phyloP scores from a whole-genome alignment of 495 filamentous ascomycete species.

The Thermothielavioides terrestris region DNA sequence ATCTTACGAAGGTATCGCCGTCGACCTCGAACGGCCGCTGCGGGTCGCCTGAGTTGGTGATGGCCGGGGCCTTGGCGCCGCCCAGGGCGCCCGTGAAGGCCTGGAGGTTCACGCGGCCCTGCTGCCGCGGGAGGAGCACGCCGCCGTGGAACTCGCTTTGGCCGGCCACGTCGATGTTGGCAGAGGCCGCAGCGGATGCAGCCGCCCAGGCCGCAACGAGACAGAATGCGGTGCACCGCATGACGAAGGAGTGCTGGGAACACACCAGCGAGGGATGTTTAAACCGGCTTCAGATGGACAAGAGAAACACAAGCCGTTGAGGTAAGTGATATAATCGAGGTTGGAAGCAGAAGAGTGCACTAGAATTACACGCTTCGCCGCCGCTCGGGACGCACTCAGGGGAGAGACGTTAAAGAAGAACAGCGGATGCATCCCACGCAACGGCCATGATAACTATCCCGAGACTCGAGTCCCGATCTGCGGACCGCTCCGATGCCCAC shows the following conservation, averaged over 20 bases:
- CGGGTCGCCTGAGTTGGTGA: conserved; percentile 29
- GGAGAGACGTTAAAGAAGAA: too few species aligned
- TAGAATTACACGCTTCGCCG: too few species aligned
- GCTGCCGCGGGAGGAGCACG: conserved; percentile 13
- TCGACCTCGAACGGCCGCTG: conserved; percentile 38
- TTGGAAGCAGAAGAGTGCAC: too few species aligned
- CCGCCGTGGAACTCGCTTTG: conserved; percentile 17
- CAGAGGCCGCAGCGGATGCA: conserved; percentile 3
- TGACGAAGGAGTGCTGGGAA: not conserved
- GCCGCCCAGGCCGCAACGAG: conserved; percentile 6
- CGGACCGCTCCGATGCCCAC: not conserved
- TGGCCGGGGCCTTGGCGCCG: conserved; percentile 18
- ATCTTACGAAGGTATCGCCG: conserved; percentile 41
- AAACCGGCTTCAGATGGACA: too few species aligned
- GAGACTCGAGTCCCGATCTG: conserved; percentile 11
- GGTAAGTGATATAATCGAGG: too few species aligned
- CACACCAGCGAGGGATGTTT: not conserved
- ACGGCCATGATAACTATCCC: too few species aligned
- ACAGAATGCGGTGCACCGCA: not conserved
- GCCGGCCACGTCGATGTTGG: conserved; percentile 6
- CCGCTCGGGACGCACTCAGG: too few species aligned
- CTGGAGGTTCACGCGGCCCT: conserved; percentile 18
- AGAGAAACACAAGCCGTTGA: too few species aligned
- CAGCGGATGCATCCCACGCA: too few species aligned
- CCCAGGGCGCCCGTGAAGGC: conserved; percentile 20